A percentile compares a stretch with the other conserved stretches of the same genome.
Conservation (phyloP, 345 rosid genomes). For the Aquilaria yunnanensis region DNA sequence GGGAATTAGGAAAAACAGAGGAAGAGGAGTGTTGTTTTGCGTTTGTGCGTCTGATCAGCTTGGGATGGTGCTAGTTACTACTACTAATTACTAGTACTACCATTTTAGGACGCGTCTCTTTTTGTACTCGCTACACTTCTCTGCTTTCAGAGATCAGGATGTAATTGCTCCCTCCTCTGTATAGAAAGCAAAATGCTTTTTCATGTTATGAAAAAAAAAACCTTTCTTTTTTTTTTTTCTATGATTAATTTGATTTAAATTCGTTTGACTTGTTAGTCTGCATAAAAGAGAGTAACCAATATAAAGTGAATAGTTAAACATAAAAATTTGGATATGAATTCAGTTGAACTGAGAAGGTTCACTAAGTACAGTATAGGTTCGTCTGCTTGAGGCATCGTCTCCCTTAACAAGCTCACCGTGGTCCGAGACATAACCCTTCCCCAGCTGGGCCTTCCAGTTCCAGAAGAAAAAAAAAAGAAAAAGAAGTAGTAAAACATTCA, state of each 20-base stretch:
- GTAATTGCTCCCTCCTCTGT: conserved; percentile 52
- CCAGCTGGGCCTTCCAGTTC: background rate
- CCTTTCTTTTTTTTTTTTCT: background rate
- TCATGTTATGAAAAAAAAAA: background rate
- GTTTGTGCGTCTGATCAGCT: conserved; percentile 18
- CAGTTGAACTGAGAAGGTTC: too few relatives aligned
- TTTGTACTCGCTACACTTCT: background rate
- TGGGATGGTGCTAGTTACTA: background rate
- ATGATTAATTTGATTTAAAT: background rate
- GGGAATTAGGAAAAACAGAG: conserved; percentile 16
- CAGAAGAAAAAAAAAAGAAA: background rate
- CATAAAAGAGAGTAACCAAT: too few relatives aligned
- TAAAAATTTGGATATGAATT: too few relatives aligned
- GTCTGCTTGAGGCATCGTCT: too few relatives aligned
- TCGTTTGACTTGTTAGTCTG: too few relatives aligned
- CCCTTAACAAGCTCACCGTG: too few relatives aligned
- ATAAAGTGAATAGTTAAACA: too few relatives aligned
- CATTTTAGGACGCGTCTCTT: background rate
- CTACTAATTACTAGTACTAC: too few relatives aligned
- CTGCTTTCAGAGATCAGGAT: conserved; percentile 10
- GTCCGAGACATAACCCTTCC: too few relatives aligned
- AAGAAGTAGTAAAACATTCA: too few relatives aligned
- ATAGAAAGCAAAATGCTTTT: background rate
- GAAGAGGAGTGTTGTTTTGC: conserved; percentile 26
- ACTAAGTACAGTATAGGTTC: too few relatives aligned